These are phyloP conservation scores for Domatiomyces catenatus DNA, from an alignment of 2,329 filamentous ascomycete species.

Conservation along the genomic window DNA sequence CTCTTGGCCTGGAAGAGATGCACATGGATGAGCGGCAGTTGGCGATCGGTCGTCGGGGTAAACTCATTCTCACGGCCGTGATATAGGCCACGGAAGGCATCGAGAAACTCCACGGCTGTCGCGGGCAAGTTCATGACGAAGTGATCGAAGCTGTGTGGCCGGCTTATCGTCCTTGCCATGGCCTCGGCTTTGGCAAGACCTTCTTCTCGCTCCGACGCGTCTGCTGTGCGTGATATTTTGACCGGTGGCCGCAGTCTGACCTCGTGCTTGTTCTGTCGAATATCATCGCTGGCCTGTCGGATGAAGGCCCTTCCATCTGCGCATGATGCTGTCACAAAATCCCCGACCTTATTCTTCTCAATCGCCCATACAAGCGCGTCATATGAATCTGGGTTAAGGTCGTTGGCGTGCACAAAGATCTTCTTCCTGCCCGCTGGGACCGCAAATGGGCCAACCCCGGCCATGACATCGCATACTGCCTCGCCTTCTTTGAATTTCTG, in stretches of 20 bases:
- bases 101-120: constrained; percentile 69
- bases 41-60: constrained; percentile 39
- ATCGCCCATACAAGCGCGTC: constrained; percentile 56
- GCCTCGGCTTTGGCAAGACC: constrained; percentile 8
- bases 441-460: constrained; percentile 88
- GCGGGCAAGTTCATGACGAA: constrained; percentile 98
- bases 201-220: constrained; percentile 19
- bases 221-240: constrained; percentile 16
- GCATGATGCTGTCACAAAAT: constrained; percentile 67
- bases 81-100: constrained; percentile 65
- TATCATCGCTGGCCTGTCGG: constrained; percentile 45
- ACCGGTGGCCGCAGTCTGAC: constrained; percentile 36
- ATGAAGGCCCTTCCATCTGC: constrained; percentile 73
- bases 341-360: constrained; percentile 59
- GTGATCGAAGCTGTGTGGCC: constrained; percentile 65
- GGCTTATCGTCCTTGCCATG: background rate
- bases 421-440: constrained; percentile 77
- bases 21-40: constrained; percentile 74
- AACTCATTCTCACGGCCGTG: constrained; percentile 54
- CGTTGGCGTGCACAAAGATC: constrained; percentile 92
- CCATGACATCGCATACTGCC: constrained; percentile 92
- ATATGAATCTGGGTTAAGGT: constrained; percentile 84
- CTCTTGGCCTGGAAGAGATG: constrained; percentile 84
- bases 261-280: constrained; percentile 37
- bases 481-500: constrained; percentile 65